phyloP scores from a whole-genome alignment of 345 rosid genomes.

The Aegle marmelos region DNA sequence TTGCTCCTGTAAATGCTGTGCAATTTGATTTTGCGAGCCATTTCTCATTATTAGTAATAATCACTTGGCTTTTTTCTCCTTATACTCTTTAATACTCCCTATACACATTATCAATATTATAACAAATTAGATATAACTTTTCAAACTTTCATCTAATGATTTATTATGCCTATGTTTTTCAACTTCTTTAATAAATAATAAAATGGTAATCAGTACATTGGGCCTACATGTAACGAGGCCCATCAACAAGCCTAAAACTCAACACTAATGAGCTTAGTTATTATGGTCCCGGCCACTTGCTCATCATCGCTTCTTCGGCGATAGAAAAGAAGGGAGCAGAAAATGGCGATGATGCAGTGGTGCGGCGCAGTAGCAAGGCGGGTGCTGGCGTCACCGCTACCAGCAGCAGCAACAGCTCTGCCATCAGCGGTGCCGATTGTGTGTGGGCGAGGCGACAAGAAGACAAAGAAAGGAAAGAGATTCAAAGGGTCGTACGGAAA shows the following conservation, averaged over 20 bases:
- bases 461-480: constrained; percentile 88
- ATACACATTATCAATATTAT: too few species aligned
- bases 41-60: too few species aligned
- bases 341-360: constrained; percentile 60
- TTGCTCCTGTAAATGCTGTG: too few species aligned
- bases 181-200: too few species aligned
- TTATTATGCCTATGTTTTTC: background rate
- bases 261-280: background rate
- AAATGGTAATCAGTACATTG: background rate
- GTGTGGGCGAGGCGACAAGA: constrained; percentile 93
- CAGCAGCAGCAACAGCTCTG: constrained; percentile 21
- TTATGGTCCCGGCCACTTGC: background rate
- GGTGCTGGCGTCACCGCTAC: constrained; percentile 37
- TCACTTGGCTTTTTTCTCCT: too few species aligned
- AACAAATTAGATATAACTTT: too few species aligned
- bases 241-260: background rate
- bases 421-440: constrained; percentile 35
- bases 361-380: constrained; percentile 61
- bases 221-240: background rate
- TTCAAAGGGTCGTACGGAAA: constrained; percentile 90
- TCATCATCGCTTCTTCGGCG: background rate
- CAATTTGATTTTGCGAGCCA: too few species aligned
- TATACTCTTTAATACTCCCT: too few species aligned
- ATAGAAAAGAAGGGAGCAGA: background rate
- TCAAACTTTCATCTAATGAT: background rate